Base-by-base conservation (phyloP, 108 stramenopile genomes). In the Cyclotella atomus region DNA sequence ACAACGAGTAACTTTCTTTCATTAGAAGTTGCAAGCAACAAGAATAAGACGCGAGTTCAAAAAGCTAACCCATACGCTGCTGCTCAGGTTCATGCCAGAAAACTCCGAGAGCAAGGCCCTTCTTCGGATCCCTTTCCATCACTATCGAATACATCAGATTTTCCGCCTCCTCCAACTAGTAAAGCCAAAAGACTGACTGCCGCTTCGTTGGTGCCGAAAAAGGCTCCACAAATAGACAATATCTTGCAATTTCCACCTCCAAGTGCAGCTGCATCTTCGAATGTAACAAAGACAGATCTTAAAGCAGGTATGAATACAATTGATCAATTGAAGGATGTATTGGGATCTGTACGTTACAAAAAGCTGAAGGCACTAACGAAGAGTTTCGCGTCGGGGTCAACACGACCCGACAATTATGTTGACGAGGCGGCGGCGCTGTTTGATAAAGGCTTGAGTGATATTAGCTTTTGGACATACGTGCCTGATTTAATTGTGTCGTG, bases 271-370 rank as follows among this genome's bases (percentile, higher is more conserved):
- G 38, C 67, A 43, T 20, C 72, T 2, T 56, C 43, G 19, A 45
- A 53, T 8, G 21, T 41, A 32, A 25, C 69, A 49, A 55, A 62
- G 38, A 52, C 45, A 16, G 64, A 78, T 46, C 54, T 71, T 27
- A 29, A 62, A 41, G 30, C 79, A 8, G 86, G 88, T 9, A 82
- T 71, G 44, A 85, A 68, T 10, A 83, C 87, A 0, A 59, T 92
- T 3, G 87, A 91, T 69, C 82, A 84, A 49, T 77, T 96, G 75
- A 93, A 96, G 65, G 73, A 76, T 17, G 36, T 79, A 14, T 71
- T 96, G 16, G 91, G 95, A 4, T 68, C 81, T 14, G 76, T 74
- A 14, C 86, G 84, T 34, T 96, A 87, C 80, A 96, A 96, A 72
- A 79, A 84, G 43, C 79, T 96, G 1, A 96, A 93, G 62, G 53